Evolutionary conservation across 805 yeast species (phyloP).

Genomic region (Zygosaccharomyces gambellarensis): DNA sequence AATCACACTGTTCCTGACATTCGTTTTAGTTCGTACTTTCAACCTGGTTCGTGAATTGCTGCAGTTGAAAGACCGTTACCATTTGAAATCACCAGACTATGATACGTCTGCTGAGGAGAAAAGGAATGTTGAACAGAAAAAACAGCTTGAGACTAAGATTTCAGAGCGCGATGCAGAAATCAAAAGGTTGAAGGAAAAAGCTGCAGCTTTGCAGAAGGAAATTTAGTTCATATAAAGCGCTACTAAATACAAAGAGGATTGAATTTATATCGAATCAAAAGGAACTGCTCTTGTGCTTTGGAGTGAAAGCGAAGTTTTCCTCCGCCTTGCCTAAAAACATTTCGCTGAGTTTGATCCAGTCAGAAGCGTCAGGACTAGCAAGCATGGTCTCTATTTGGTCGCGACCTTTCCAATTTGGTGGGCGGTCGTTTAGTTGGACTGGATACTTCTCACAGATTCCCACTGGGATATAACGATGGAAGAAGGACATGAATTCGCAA

Average conservation of each 20-base stretch:
- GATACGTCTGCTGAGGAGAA: slow-evolving; percentile 12
- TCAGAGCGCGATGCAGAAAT: slow-evolving; percentile 61
- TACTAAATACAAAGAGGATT: neutral
- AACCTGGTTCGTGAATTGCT: slow-evolving; percentile 70
- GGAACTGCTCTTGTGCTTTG: slow-evolving; percentile 93
- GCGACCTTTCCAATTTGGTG: slow-evolving; percentile 90
- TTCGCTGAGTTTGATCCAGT: slow-evolving; percentile 95
- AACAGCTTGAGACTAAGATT: slow-evolving; percentile 46
- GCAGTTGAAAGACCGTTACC: slow-evolving; percentile 55
- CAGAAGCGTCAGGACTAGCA: slow-evolving; percentile 78
- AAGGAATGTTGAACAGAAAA: slow-evolving; percentile 17
- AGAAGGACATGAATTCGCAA: slow-evolving; percentile 92
- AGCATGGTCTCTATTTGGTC: slow-evolving; percentile 85
- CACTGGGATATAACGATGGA: slow-evolving; percentile 90
- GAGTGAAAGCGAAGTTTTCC: slow-evolving; percentile 69
- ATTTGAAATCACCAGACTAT: slow-evolving; percentile 16
- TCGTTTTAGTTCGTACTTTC: slow-evolving; percentile 81
- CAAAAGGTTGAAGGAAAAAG: slow-evolving; percentile 66
- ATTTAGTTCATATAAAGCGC: slow-evolving; percentile 18
- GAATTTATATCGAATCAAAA: slow-evolving; percentile 31
- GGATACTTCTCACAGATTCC: slow-evolving; percentile 89
- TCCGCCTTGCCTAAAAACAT: slow-evolving; percentile 89
- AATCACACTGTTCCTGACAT: slow-evolving; percentile 82
- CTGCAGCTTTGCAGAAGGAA: slow-evolving; percentile 61
- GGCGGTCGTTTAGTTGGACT: slow-evolving; percentile 85